Conservation (phyloP, 2,329 filamentous ascomycete species). For the Penicillium sclerotiorum region DNA sequence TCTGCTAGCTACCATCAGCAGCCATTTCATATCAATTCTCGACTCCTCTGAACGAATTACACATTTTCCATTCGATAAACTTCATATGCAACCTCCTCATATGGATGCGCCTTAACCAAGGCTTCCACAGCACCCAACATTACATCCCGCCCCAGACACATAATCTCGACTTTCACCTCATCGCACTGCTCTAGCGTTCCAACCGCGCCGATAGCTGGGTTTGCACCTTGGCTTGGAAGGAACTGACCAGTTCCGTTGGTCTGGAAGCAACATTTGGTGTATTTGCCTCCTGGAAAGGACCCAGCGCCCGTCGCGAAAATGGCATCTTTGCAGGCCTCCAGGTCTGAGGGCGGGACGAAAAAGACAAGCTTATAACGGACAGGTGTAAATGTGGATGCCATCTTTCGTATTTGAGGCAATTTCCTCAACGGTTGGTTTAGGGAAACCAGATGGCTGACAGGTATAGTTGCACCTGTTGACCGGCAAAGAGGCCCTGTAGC, state of each 20-base stretch:
- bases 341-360: conserved; percentile 43
- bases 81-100: conserved; percentile 50
- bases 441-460: too few relatives aligned
- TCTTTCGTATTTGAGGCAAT: conserved; percentile 14
- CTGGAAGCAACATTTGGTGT: conserved; percentile 45
- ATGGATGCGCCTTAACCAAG: conserved; percentile 48
- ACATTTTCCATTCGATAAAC: conserved; percentile 49
- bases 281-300: conserved; percentile 44
- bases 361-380: conserved; percentile 49
- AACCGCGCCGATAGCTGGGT: conserved; percentile 44
- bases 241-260: conserved; percentile 46
- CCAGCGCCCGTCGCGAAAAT: conserved; percentile 47
- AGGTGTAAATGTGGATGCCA: conserved; percentile 28
- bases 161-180: conserved; percentile 48
- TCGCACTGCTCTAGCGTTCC: conserved; percentile 44
- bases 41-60: conserved; percentile 14
- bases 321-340: conserved; percentile 45
- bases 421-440: too few relatives aligned
- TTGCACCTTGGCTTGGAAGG: conserved; percentile 41
- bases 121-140: conserved; percentile 45
- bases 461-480: too few relatives aligned
- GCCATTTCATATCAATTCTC: too few relatives aligned
- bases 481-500: too few relatives aligned
- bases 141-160: conserved; percentile 43
- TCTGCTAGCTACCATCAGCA: not conserved